Evolutionary conservation across 805 yeast species (phyloP).

Genomic region (Scheffersomyces stipitis): DNA sequence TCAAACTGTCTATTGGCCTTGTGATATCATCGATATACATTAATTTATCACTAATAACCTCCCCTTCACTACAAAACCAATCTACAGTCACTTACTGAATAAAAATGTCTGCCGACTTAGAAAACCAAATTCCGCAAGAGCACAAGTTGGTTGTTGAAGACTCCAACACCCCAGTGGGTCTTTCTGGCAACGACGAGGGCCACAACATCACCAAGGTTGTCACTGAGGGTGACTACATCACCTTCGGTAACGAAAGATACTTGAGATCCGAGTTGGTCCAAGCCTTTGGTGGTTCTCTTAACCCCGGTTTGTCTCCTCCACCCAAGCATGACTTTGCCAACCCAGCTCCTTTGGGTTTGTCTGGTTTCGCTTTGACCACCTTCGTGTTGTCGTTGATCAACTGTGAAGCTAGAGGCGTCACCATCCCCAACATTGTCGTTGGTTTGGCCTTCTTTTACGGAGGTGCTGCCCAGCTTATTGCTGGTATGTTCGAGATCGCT

Average conservation of each 20-base stretch:
- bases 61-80: too few species aligned
- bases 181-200: slow-evolving; percentile 1
- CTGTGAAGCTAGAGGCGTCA: slow-evolving; percentile 66
- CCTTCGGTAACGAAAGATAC: slow-evolving; percentile 71
- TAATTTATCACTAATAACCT: too few species aligned
- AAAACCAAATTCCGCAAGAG: slow-evolving; percentile 33
- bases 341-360: slow-evolving; percentile 74
- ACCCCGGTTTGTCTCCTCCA: slow-evolving; percentile 57
- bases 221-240: slow-evolving; percentile 61
- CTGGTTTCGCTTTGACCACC: slow-evolving; percentile 69
- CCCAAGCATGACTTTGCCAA: slow-evolving; percentile 50
- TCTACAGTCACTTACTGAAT: too few species aligned
- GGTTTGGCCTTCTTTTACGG: slow-evolving; percentile 72
- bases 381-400: slow-evolving; percentile 65
- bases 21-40: too few species aligned
- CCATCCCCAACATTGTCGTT: slow-evolving; percentile 58
- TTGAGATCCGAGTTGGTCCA: slow-evolving; percentile 54
- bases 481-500: slow-evolving; percentile 78
- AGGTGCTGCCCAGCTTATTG: slow-evolving; percentile 67
- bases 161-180: slow-evolving; percentile 4
- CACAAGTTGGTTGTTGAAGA: slow-evolving; percentile 23
- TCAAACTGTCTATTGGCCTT: too few species aligned
- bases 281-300: slow-evolving; percentile 83
- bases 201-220: slow-evolving; percentile 26
- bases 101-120: slow-evolving; percentile 29